Percentiles rank a stretch among this genome's conserved stretches.
These are phyloP conservation scores for Daldinia loculata DNA, from an alignment of 495 filamentous ascomycete genomes.

Conservation along the genomic window DNA sequence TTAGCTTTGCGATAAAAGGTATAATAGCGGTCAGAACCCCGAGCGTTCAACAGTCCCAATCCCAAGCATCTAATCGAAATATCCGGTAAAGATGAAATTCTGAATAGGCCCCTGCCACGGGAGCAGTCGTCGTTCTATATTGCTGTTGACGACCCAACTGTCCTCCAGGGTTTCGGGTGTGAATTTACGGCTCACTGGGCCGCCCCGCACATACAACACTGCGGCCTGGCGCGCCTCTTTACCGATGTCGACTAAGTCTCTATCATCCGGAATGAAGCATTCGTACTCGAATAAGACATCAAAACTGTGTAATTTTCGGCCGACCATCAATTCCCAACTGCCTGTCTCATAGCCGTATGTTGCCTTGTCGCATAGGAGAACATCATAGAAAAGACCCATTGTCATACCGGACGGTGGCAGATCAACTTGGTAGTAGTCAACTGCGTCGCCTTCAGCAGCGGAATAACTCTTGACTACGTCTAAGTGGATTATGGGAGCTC, in stretches of 20 bases:
- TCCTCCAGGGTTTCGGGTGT: slow-evolving; percentile 1
- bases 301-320: slow-evolving; percentile 27
- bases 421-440: slow-evolving; percentile 41
- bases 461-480: slow-evolving; percentile 40
- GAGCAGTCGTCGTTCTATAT: slow-evolving; percentile 20
- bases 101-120: slow-evolving; percentile 38
- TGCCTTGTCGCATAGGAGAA: slow-evolving; percentile 39
- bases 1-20: neutral
- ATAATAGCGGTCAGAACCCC: neutral
- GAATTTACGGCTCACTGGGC: slow-evolving; percentile 9
- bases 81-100: slow-evolving; percentile 35
- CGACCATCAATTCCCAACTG: slow-evolving; percentile 36
- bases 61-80: slow-evolving; percentile 22
- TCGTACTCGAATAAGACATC: slow-evolving; percentile 32
- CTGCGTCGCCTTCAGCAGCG: slow-evolving; percentile 8
- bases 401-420: slow-evolving; percentile 34
- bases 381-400: slow-evolving; percentile 41
- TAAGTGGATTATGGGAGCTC: slow-evolving; percentile 29
- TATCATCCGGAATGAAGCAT: slow-evolving; percentile 32
- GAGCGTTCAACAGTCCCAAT: neutral
- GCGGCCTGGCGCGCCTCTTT: slow-evolving; percentile 30
- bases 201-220: slow-evolving; percentile 33
- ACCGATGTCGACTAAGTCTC: slow-evolving; percentile 27
- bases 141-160: slow-evolving; percentile 19
- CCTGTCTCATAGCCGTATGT: slow-evolving; percentile 38